A percentile compares a stretch with the other conserved stretches of the same genome.
Evolutionary conservation across 352 stramenopile species (phyloP).

Genomic region (Aphanomyces euteiches): DNA sequence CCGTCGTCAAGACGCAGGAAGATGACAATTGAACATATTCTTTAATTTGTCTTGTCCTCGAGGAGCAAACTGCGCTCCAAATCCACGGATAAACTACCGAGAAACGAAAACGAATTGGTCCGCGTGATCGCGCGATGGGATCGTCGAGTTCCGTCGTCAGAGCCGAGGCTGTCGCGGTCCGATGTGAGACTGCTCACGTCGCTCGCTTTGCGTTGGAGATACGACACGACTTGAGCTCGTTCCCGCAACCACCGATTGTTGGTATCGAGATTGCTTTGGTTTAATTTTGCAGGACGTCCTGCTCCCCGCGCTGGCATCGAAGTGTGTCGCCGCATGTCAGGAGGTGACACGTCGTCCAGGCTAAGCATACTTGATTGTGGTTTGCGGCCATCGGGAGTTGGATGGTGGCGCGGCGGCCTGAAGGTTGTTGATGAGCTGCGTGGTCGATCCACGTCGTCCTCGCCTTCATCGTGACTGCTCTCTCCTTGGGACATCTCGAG

Average conservation of each 20-base stretch:
- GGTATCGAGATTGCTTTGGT: conserved; percentile 34
- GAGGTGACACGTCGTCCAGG: conserved; percentile 30
- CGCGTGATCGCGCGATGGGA: conserved; percentile 13
- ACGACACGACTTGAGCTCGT: conserved; percentile 79
- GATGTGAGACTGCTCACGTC: conserved; percentile 71
- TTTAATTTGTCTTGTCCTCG: conserved; percentile 14
- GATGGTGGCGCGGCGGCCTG: conserved; percentile 39
- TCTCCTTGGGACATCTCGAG: conserved; percentile 12
- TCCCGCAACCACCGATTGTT: conserved; percentile 74
- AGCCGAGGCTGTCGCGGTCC: conserved; percentile 64
- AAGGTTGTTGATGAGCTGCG: conserved; percentile 34
- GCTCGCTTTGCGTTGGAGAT: conserved; percentile 80
- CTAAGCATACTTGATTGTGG: neutral
- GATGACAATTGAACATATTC: neutral
- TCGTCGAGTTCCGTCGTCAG: conserved; percentile 55
- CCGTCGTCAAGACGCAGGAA: neutral
- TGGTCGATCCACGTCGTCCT: neutral
- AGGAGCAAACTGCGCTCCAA: conserved; percentile 43
- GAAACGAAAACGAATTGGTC: conserved; percentile 77
- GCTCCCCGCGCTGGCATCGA: conserved; percentile 38
- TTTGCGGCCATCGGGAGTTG: neutral
- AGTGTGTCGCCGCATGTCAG: conserved; percentile 42
- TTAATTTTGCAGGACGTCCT: neutral
- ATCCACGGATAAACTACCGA: conserved; percentile 79
- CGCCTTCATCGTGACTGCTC: neutral